A percentile compares a stretch with the other conserved stretches of the same genome.
These are phyloP conservation scores for Zasmidium cellare DNA, from an alignment of 2,329 filamentous ascomycete species.

Conservation along the genomic window DNA sequence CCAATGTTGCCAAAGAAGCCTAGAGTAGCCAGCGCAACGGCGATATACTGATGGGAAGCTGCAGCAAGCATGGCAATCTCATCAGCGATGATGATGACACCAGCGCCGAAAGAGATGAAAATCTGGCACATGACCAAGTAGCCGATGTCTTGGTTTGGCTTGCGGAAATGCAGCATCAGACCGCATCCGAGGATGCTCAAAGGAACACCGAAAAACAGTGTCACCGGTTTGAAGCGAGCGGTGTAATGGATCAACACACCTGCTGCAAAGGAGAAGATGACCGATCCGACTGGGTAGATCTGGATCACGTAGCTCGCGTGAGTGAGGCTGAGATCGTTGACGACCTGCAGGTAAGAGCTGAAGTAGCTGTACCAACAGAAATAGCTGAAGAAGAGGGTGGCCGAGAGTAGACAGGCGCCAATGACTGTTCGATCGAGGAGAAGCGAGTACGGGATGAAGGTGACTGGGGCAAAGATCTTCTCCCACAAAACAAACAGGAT, in stretches of 20 bases:
- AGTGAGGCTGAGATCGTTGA: constrained; percentile 41
- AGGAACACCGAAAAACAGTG: constrained; percentile 33
- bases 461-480: constrained; percentile 55
- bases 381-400: constrained; percentile 47
- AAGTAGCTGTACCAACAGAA: constrained; percentile 44
- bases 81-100: constrained; percentile 58
- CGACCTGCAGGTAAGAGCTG: constrained; percentile 48
- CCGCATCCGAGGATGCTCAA: constrained; percentile 28
- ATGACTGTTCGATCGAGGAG: constrained; percentile 53
- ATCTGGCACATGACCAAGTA: constrained; percentile 59
- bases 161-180: constrained; percentile 33
- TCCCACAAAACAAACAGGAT: constrained; percentile 58
- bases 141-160: constrained; percentile 42
- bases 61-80: constrained; percentile 63
- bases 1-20: constrained; percentile 34
- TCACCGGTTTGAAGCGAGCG: constrained; percentile 51
- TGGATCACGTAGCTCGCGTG: constrained; percentile 25
- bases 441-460: constrained; percentile 57
- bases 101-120: constrained; percentile 60
- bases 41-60: constrained; percentile 25
- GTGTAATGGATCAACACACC: constrained; percentile 48
- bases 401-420: constrained; percentile 43
- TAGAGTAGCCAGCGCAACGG: constrained; percentile 26
- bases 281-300: constrained; percentile 38
- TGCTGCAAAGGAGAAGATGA: constrained; percentile 44